Conservation (phyloP, 768 basidiomycete genomes). For the Cystobasidium tubakii region DNA sequence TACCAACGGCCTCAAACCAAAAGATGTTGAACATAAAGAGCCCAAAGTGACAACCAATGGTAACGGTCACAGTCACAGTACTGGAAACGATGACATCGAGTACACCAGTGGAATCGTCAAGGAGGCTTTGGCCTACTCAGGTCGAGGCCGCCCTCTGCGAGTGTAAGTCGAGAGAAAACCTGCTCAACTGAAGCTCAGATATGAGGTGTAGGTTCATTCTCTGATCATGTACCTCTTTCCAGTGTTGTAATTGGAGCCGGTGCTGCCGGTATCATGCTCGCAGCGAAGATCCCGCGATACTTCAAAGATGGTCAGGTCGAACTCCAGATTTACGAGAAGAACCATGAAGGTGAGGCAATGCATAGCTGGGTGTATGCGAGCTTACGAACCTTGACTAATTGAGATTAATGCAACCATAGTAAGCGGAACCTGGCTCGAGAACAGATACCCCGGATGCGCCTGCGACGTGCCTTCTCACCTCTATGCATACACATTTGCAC, state of each 20-base stretch:
- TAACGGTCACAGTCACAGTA: background rate
- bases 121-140: background rate
- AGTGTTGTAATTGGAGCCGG: constrained; percentile 12
- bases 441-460: constrained; percentile 17
- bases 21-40: background rate
- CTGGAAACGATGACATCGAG: background rate
- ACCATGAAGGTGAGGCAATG: constrained; percentile 6
- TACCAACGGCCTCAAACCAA: background rate
- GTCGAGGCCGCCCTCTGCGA: constrained; percentile 1
- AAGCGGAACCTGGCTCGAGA: constrained; percentile 16
- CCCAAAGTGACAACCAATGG: background rate
- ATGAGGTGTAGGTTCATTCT: background rate
- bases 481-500: constrained; percentile 39
- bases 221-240: too few relatives aligned
- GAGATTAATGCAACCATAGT: too few relatives aligned
- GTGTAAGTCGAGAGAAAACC: background rate
- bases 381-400: too few relatives aligned
- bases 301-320: background rate
- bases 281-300: constrained; percentile 5
- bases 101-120: constrained; percentile 9
- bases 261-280: constrained; percentile 8
- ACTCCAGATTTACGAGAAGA: constrained; percentile 7
- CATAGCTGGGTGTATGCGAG: too few relatives aligned
- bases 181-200: background rate
- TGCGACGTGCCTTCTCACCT: constrained; percentile 55